Evolutionary conservation across 2,329 filamentous ascomycete species (phyloP).

Genomic region (Colletotrichum graminicola): DNA sequence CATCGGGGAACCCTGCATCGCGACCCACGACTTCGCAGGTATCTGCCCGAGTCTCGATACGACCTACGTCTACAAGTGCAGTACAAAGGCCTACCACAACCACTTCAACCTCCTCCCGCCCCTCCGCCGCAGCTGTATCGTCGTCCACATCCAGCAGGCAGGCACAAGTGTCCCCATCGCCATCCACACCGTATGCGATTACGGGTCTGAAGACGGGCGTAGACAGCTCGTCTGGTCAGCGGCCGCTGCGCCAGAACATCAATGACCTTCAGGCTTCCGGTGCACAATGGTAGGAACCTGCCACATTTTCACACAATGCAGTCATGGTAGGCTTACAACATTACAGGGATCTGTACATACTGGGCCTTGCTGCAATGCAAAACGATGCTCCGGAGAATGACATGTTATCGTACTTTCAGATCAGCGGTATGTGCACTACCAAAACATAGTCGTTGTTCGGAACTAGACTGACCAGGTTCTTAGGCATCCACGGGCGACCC

Average conservation of each 20-base stretch:
- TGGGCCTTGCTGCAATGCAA: constrained; percentile 69
- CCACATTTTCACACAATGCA: background rate
- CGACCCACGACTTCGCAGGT: background rate
- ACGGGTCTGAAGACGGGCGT: constrained; percentile 21
- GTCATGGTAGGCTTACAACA: background rate
- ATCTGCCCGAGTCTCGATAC: constrained; percentile 1
- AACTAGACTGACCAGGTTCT: background rate
- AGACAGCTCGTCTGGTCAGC: constrained; percentile 19
- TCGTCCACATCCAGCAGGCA: constrained; percentile 7
- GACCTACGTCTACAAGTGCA: background rate
- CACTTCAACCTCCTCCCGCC: background rate
- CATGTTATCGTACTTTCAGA: constrained; percentile 62
- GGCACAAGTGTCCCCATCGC: constrained; percentile 14
- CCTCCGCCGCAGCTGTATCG: constrained; percentile 6
- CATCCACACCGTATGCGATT: constrained; percentile 14
- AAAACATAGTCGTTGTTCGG: background rate
- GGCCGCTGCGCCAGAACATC: constrained; percentile 18
- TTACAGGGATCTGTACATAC: constrained; percentile 64
- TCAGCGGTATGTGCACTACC: constrained; percentile 55
- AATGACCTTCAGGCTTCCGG: constrained; percentile 11
- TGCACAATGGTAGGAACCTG: constrained; percentile 19
- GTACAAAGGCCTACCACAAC: too few species aligned
- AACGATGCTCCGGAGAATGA: constrained; percentile 53
- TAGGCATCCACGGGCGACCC: constrained; percentile 58
- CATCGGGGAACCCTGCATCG: too few species aligned